phyloP scores from a whole-genome alignment of 345 rosid genomes.

The Cardamine chenopodiifolia region DNA sequence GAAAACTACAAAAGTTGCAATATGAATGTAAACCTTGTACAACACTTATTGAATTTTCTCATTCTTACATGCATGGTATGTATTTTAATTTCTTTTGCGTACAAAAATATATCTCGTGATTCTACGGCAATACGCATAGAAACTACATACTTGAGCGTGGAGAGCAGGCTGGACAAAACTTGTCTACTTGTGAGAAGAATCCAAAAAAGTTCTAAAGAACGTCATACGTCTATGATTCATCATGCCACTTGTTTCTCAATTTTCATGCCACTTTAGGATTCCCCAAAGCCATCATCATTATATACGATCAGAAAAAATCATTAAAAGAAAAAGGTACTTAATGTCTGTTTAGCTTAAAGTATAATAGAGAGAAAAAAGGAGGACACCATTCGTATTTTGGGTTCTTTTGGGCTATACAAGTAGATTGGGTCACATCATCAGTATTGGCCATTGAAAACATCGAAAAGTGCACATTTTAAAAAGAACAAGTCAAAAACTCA shows the following conservation, averaged over 20 bases:
- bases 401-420: background rate
- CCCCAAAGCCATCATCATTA: background rate
- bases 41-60: too few species aligned
- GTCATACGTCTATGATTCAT: constrained; percentile 2
- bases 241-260: constrained; percentile 25
- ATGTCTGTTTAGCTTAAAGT: too few species aligned
- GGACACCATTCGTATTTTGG: constrained; percentile 2
- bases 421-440: constrained; percentile 7
- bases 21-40: too few species aligned
- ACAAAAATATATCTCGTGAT: background rate
- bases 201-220: constrained; percentile 19
- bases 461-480: background rate
- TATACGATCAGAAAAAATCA: background rate
- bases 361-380: background rate
- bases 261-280: constrained; percentile 23
- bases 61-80: background rate
- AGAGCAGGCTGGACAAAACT: background rate
- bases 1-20: background rate
- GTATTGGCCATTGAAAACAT: constrained; percentile 17
- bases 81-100: too few species aligned
- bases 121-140: background rate
- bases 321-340: background rate
- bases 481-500: background rate
- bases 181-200: constrained; percentile 4
- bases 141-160: background rate